Conservation (phyloP, 768 basidiomycete species). For the Leucogyrophana mollusca region DNA sequence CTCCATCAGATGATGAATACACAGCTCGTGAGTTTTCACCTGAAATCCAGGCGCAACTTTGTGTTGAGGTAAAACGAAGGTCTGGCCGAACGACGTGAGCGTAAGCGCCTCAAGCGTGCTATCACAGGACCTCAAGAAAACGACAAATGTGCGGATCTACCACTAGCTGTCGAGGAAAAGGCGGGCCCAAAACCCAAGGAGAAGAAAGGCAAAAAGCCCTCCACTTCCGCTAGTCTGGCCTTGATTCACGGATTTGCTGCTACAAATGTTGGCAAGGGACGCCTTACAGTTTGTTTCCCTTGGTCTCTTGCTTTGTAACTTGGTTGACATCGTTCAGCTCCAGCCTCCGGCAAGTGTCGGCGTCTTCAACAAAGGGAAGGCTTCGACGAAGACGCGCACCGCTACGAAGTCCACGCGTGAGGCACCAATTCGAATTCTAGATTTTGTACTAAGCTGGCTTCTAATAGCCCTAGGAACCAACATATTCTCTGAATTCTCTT, state of each 20-base stretch:
- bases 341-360: slow-evolving; percentile 28
- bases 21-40: slow-evolving; percentile 30
- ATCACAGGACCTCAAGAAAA: slow-evolving; percentile 40
- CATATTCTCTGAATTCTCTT: slow-evolving; percentile 48
- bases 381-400: slow-evolving; percentile 25
- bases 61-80: slow-evolving; percentile 37
- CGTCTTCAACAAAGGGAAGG: slow-evolving; percentile 37
- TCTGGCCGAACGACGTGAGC: slow-evolving; percentile 61
- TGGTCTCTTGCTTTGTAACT: not conserved
- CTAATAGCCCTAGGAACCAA: slow-evolving; percentile 8
- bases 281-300: slow-evolving; percentile 30
- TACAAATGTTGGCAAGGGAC: slow-evolving; percentile 33
- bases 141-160: slow-evolving; percentile 1
- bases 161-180: slow-evolving; percentile 6
- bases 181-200: slow-evolving; percentile 9
- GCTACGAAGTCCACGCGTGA: slow-evolving; percentile 15
- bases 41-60: not conserved
- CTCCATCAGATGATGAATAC: slow-evolving; percentile 33
- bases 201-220: slow-evolving; percentile 20
- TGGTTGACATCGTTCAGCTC: slow-evolving; percentile 16
- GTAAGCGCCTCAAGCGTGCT: slow-evolving; percentile 56
- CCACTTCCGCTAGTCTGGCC: slow-evolving; percentile 25
- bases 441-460: not conserved
- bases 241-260: slow-evolving; percentile 37
- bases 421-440: not conserved